A percentile compares a stretch with the other conserved stretches of the same genome.
Evolutionary conservation across 2,329 filamentous ascomycete species (phyloP).

Genomic region (Talaromyces sp.): DNA sequence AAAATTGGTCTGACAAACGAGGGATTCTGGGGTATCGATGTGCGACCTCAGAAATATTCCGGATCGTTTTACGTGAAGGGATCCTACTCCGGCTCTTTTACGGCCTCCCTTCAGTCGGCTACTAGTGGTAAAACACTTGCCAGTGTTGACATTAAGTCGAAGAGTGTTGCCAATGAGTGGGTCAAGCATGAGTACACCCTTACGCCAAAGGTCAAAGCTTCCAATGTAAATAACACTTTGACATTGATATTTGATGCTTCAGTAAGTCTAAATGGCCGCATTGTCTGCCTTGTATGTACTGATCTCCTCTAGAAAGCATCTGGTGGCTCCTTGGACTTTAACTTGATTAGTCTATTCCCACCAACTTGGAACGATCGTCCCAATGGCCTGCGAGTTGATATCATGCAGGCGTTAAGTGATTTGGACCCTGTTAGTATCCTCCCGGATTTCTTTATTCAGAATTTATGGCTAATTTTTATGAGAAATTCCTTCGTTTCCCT

Average conservation of each 20-base stretch:
- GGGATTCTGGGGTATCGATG: slow-evolving; percentile 57
- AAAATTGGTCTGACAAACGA: slow-evolving; percentile 53
- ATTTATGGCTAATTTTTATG: background rate
- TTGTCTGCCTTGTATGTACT: background rate
- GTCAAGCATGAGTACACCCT: slow-evolving; percentile 45
- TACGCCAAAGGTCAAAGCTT: slow-evolving; percentile 20
- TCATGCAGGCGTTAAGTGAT: slow-evolving; percentile 47
- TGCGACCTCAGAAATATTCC: slow-evolving; percentile 51
- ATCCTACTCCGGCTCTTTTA: slow-evolving; percentile 37
- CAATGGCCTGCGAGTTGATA: slow-evolving; percentile 55
- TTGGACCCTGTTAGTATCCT: slow-evolving; percentile 25
- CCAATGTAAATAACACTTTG: slow-evolving; percentile 54
- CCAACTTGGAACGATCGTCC: slow-evolving; percentile 57
- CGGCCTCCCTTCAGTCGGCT: slow-evolving; percentile 42
- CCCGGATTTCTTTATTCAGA: too few relatives aligned
- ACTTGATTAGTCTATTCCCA: slow-evolving; percentile 57
- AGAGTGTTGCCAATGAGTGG: slow-evolving; percentile 40
- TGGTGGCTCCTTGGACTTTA: slow-evolving; percentile 52
- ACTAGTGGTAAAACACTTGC: slow-evolving; percentile 42
- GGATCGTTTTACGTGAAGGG: slow-evolving; percentile 55
- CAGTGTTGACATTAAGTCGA: slow-evolving; percentile 33
- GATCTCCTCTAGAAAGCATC: slow-evolving; percentile 31
- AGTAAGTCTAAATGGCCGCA: slow-evolving; percentile 15
- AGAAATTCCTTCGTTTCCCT: slow-evolving; percentile 54
- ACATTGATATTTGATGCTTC: slow-evolving; percentile 53